These are phyloP conservation scores for Cardamine occulta DNA, from an alignment of 345 rosid species.

Conservation along the genomic window DNA sequence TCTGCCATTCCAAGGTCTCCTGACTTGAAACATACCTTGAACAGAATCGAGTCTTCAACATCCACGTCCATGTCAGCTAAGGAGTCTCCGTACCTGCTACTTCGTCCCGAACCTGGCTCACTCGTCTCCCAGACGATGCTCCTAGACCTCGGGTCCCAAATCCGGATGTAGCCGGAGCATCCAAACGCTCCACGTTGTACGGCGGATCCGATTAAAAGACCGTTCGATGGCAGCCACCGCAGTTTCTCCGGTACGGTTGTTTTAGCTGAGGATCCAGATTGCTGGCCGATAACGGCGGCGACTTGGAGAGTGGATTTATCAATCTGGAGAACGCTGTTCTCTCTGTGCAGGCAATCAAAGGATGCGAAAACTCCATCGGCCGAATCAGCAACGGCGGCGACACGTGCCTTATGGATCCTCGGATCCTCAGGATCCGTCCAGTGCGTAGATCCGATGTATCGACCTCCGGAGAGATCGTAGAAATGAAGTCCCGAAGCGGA, in stretches of 20 bases:
- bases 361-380: constrained; percentile 63
- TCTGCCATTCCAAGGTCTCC: constrained; percentile 92
- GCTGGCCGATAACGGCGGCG: constrained; percentile 61
- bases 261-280: constrained; percentile 71
- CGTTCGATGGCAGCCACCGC: constrained; percentile 62
- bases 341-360: constrained; percentile 76
- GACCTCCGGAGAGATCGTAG: constrained; percentile 65
- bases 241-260: constrained; percentile 67
- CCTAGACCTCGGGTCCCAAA: constrained; percentile 82
- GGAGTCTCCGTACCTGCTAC: constrained; percentile 85
- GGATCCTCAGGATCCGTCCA: constrained; percentile 90
- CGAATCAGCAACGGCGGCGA: constrained; percentile 67
- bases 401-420: constrained; percentile 75
- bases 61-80: constrained; percentile 82
- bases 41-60: constrained; percentile 53
- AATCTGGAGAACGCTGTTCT: constrained; percentile 66
- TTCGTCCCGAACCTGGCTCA: constrained; percentile 94
- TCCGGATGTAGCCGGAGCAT: constrained; percentile 76
- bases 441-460: constrained; percentile 66
- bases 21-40: constrained; percentile 85
- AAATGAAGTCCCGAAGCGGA: constrained; percentile 76
- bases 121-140: constrained; percentile 79
- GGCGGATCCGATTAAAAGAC: constrained; percentile 56
- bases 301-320: constrained; percentile 84
- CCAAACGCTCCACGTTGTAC: constrained; percentile 79